phyloP scores from a whole-genome alignment of 352 stramenopile genomes.

The Phytophthora lateralis region DNA sequence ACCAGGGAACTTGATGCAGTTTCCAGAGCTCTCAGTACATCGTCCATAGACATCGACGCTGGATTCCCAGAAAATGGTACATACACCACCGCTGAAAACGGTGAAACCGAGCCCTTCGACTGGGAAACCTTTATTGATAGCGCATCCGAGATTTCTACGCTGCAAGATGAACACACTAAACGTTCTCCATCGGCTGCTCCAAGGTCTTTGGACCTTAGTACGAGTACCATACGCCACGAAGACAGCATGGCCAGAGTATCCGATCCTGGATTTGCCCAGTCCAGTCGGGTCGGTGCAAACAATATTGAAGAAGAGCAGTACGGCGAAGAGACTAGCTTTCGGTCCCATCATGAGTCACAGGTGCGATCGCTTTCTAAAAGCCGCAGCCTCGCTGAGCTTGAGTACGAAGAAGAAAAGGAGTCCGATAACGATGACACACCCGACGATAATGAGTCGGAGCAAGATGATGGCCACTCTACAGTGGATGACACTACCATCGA shows the following conservation, averaged over 20 bases:
- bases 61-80: slow-evolving; percentile 14
- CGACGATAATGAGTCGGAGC: slow-evolving; percentile 14
- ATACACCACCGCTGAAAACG: slow-evolving; percentile 3
- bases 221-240: slow-evolving; percentile 32
- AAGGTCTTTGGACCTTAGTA: slow-evolving; percentile 25
- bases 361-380: slow-evolving; percentile 4
- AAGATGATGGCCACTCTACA: not conserved
- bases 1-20: slow-evolving; percentile 27
- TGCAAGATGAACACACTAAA: slow-evolving; percentile 27
- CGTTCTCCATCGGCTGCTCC: slow-evolving; percentile 10
- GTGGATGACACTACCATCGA: slow-evolving; percentile 6
- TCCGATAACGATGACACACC: slow-evolving; percentile 18
- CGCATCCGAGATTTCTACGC: slow-evolving; percentile 41
- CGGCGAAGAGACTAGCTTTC: not conserved
- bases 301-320: slow-evolving; percentile 16
- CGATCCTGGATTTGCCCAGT: slow-evolving; percentile 4
- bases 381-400: slow-evolving; percentile 19
- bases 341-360: slow-evolving; percentile 6
- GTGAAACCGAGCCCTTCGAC: slow-evolving; percentile 40
- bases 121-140: slow-evolving; percentile 75
- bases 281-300: not conserved
- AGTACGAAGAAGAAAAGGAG: slow-evolving; percentile 47
- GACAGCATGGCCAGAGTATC: slow-evolving; percentile 14
- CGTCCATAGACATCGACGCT: slow-evolving; percentile 15
- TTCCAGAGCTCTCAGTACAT: slow-evolving; percentile 24